Evolutionary conservation across 257 asterid genomes (phyloP), one percentile per base, ranked within the genome.

Genomic region (Gynochthodes officinalis): DNA sequence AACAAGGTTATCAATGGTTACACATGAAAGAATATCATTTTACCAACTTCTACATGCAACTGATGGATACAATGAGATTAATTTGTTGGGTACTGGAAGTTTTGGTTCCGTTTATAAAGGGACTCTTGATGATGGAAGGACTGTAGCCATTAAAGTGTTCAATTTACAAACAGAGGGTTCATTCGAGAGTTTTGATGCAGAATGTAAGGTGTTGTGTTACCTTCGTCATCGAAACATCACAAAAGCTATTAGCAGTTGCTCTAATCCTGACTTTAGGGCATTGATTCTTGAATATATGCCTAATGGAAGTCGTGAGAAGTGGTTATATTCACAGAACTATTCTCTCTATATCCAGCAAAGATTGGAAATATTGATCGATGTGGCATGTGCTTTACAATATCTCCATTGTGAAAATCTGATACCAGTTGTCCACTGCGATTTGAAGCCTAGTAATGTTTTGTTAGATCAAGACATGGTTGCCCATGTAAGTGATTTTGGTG

Each of bases 401-500:
- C 74, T 70, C 27, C 74, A 70, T 14, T 27, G 19, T 53, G 66
- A 23, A 4, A 33, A 39, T 18, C 4, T 25, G 11, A 54, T 11
- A 5, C 64, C 64, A 2, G 60, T 37, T 0, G 23, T 69, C 1
- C 64, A 53, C 14, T 69, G 49, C 12, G 57, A 50, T 50, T 21
- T 50, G 7, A 50, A 50, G 10, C 57, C 27, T 18, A 50, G 27
- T 0, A 50, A 50, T 21, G 27, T 21, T 9, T 4, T 50, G 10
- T 21, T 50, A 50, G 57, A 55, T 55, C 15, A 25, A 7, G 62
- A 55, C 2, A 23, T 55, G 33, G 33, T 55, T 55, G 62, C 33
- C 5, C 62, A 55, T 40, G 74, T 39, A 4, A 70, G 66, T n/a
- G 67, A 55, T 57, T 70, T 70, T 55, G 55, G 74, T 8, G 9